Percentiles rank a stretch among this genome's conserved stretches.
These are phyloP conservation scores for Aureobasidium sp. DNA, from an alignment of 2,329 filamentous ascomycete genomes.

Conservation along the genomic window DNA sequence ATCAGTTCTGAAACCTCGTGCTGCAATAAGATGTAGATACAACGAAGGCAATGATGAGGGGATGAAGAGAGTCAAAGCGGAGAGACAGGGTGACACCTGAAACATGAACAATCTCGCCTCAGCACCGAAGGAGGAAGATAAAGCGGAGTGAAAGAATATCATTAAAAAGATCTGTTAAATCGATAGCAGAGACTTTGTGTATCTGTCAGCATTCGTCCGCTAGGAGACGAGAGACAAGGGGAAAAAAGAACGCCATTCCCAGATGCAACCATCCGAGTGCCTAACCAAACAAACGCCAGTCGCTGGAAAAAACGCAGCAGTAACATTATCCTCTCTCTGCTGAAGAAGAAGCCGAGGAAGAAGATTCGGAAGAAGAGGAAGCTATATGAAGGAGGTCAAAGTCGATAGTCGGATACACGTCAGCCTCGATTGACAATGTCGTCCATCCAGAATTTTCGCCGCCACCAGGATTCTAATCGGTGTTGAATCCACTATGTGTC, in stretches of 20 bases:
- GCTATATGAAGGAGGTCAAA: neutral
- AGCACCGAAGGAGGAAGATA: neutral
- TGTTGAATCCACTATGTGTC: constrained; percentile 8
- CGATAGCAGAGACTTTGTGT: neutral
- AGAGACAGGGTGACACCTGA: neutral
- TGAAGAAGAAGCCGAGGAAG: neutral
- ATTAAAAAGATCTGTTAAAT: neutral
- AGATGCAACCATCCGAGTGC: neutral
- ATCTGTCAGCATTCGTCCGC: neutral
- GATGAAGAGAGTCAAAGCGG: neutral
- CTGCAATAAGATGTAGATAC: too few relatives aligned
- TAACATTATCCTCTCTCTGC: neutral
- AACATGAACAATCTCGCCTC: neutral
- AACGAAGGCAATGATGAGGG: too few relatives aligned
- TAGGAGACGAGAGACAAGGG: neutral
- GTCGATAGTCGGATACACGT: neutral
- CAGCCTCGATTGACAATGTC: neutral
- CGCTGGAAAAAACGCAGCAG: neutral
- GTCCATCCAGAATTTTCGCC: neutral
- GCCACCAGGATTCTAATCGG: neutral
- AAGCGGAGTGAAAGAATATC: neutral
- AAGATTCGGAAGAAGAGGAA: neutral
- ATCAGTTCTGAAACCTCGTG: too few relatives aligned
- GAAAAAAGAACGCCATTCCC: neutral
- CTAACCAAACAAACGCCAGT: neutral